phyloP scores from a whole-genome alignment of 371 early-diverging fungal genomes.

The Mucor lusitanicus region DNA sequence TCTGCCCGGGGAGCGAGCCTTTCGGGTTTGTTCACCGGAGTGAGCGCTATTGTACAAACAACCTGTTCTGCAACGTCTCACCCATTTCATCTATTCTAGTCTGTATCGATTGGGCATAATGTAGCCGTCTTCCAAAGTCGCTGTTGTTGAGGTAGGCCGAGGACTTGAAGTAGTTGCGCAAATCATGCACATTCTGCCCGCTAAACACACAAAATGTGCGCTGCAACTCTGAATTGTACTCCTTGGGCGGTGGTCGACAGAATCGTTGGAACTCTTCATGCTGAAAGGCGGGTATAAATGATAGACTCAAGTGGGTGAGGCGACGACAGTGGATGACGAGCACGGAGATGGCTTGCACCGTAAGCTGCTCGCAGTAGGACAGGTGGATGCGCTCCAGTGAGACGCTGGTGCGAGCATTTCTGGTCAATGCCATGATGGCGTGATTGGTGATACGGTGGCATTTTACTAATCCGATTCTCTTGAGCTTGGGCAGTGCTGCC shows the following conservation, averaged over 20 bases:
- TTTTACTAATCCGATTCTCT: slow-evolving; percentile 65
- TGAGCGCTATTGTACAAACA: not conserved
- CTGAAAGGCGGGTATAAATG: slow-evolving; percentile 63
- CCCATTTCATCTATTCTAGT: slow-evolving; percentile 1
- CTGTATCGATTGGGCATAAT: not conserved
- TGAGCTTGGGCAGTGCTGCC: slow-evolving; percentile 57
- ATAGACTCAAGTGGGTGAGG: slow-evolving; percentile 62
- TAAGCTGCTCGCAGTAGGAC: slow-evolving; percentile 58
- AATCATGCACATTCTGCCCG: slow-evolving; percentile 58
- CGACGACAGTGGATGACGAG: slow-evolving; percentile 57
- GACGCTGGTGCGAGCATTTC: slow-evolving; percentile 47
- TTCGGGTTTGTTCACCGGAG: not conserved
- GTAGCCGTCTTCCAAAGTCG: not conserved
- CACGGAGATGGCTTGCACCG: slow-evolving; percentile 52
- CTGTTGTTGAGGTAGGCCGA: slow-evolving; percentile 34
- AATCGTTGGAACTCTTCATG: slow-evolving; percentile 58
- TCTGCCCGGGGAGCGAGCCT: no score
- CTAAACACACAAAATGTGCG: slow-evolving; percentile 68
- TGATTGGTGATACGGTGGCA: slow-evolving; percentile 63
- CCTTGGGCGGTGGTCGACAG: slow-evolving; percentile 60
- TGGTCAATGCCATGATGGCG: slow-evolving; percentile 56
- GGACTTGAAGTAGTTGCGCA: slow-evolving; percentile 48
- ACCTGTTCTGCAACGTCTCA: not conserved
- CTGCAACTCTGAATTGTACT: slow-evolving; percentile 54
- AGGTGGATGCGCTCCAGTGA: slow-evolving; percentile 67